These are phyloP conservation scores for Wickerhamomyces silvicola DNA, from an alignment of 805 yeast species.

Conservation along the genomic window DNA sequence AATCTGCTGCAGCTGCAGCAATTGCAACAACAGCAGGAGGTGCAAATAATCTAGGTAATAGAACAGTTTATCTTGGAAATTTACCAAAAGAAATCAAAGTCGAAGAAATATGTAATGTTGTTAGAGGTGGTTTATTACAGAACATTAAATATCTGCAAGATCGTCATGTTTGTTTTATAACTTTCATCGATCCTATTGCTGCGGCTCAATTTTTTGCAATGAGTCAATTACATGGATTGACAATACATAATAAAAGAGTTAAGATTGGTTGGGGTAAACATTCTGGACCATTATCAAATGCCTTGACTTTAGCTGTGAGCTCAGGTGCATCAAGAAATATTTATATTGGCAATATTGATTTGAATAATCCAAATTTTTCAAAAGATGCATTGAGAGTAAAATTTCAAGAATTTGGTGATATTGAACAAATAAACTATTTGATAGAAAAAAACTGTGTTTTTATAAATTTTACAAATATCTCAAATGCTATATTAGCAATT, in stretches of 20 bases:
- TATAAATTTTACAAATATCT: constrained; percentile 83
- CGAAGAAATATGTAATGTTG: constrained; percentile 94
- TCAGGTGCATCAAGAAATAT: constrained; percentile 93
- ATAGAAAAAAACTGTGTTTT: constrained; percentile 85
- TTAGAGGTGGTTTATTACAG: constrained; percentile 90
- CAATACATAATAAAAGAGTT: constrained; percentile 78
- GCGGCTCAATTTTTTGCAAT: constrained; percentile 96
- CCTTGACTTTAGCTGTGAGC: constrained; percentile 81
- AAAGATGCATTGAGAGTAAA: constrained; percentile 60
- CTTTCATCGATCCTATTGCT: constrained; percentile 93
- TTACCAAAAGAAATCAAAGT: constrained; percentile 82
- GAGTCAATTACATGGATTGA: constrained; percentile 84
- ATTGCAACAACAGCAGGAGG: constrained; percentile 95
- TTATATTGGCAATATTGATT: constrained; percentile 70
- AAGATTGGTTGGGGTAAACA: constrained; percentile 98
- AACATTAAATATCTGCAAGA: constrained; percentile 74
- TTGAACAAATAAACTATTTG: constrained; percentile 88
- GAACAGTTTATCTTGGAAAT: constrained; percentile 89
- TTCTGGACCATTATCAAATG: constrained; percentile 84
- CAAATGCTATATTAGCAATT: constrained; percentile 85
- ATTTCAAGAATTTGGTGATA: constrained; percentile 82
- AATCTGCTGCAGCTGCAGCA: constrained; percentile 96
- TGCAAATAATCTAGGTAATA: constrained; percentile 81
- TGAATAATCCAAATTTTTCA: constrained; percentile 31
- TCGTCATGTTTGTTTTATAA: constrained; percentile 88